A percentile compares a stretch with the other conserved stretches of the same genome.
Conservation (phyloP, 148 eudicot species). For the Vaccinium macrocarpon region DNA sequence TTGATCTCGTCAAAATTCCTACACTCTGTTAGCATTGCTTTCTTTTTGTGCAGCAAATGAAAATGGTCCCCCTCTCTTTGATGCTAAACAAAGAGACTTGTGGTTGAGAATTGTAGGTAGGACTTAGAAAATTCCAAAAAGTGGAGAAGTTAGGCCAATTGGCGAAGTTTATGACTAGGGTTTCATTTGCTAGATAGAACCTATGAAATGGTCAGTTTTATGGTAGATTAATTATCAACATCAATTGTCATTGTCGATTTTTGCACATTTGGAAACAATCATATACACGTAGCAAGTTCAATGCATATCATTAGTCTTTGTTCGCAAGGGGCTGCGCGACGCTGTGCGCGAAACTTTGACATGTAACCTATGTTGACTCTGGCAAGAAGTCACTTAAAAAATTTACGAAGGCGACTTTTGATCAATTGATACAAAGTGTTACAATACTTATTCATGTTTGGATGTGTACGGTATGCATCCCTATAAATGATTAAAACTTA, state of each 20-base stretch:
- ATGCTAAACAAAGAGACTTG: background rate
- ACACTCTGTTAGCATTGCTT: no score
- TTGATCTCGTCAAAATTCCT: no score
- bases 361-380: background rate
- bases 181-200: background rate
- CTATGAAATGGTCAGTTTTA: background rate
- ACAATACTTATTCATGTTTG: no score
- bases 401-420: no score
- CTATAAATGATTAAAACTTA: no score
- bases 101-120: background rate
- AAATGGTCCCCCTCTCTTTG: background rate
- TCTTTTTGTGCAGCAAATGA: background rate
- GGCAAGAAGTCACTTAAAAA: no score
- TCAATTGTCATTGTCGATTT: background rate
- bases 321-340: background rate
- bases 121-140: background rate
- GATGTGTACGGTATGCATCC: no score
- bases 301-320: background rate
- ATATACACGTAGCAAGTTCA: background rate
- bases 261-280: background rate
- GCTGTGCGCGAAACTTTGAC: background rate
- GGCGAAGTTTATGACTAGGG: background rate
- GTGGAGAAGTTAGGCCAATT: background rate
- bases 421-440: no score
- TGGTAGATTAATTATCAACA: no score